Evolutionary conservation across 148 eudicot genomes (phyloP).

Genomic region (Diospyros kaki): DNA sequence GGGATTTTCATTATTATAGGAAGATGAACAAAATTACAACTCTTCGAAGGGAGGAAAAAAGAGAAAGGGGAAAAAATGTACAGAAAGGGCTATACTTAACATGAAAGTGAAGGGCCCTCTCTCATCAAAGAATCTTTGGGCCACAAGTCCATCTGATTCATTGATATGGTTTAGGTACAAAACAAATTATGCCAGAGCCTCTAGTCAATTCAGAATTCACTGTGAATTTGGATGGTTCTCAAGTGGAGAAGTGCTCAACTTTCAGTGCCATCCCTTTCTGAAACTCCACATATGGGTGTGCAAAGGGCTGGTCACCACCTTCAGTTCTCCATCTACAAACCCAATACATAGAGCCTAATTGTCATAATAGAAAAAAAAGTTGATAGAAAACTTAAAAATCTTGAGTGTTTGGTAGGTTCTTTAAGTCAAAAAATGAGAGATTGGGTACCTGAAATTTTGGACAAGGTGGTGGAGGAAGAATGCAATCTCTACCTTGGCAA

Average conservation of each 20-base stretch:
- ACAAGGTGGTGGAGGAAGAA: conserved; percentile 69
- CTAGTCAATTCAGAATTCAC: background rate
- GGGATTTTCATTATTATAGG: background rate
- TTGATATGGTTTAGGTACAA: too few species aligned
- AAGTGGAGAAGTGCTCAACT: conserved; percentile 22
- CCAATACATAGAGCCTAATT: too few species aligned
- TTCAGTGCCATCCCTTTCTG: conserved; percentile 32
- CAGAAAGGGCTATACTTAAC: background rate
- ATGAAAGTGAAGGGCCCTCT: background rate
- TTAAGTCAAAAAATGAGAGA: background rate
- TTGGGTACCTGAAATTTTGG: conserved; percentile 44
- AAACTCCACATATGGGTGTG: conserved; percentile 50
- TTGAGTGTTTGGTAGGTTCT: background rate
- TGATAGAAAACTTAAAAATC: background rate
- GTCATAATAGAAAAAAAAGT: background rate
- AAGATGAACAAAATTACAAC: background rate
- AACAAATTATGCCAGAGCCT: too few species aligned
- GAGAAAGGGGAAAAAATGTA: background rate
- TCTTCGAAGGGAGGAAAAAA: background rate
- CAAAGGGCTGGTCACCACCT: conserved; percentile 44
- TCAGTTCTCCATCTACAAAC: conserved; percentile 38
- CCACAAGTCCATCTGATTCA: background rate
- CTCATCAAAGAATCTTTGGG: background rate
- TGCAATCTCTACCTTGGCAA: conserved; percentile 58
- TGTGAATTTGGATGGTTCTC: conserved; percentile 2